phyloP scores from a whole-genome alignment of 495 filamentous ascomycete genomes.

The Xylona heveae region DNA sequence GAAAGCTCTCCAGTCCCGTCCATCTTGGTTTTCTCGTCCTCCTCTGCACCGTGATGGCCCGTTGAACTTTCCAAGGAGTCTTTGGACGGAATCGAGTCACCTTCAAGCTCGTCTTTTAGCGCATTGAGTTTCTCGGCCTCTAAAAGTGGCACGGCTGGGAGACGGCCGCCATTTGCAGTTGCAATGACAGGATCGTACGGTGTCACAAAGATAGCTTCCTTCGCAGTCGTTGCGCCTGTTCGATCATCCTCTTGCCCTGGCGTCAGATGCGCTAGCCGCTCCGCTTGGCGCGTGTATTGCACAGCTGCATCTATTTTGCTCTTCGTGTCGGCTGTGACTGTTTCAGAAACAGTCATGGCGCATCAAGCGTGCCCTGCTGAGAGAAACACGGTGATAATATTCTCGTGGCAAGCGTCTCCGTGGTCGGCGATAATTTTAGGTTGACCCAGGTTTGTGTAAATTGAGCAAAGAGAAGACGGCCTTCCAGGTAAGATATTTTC shows the following conservation, averaged over 20 bases:
- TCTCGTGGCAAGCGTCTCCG: no score
- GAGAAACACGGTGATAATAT: no score
- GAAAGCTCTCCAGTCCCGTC: not conserved
- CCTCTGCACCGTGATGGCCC: slow-evolving; percentile 5
- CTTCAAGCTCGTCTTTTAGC: slow-evolving; percentile 29
- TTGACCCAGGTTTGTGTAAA: no score
- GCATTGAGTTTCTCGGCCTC: slow-evolving; percentile 48
- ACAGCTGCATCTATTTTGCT: no score
- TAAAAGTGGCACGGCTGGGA: slow-evolving; percentile 40
- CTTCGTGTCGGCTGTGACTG: no score
- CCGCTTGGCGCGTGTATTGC: not conserved
- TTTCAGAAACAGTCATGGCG: no score
- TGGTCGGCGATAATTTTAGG: no score
- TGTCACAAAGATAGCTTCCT: slow-evolving; percentile 46
- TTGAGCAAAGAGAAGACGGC: no score
- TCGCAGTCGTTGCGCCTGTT: slow-evolving; percentile 24
- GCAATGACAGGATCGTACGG: slow-evolving; percentile 48
- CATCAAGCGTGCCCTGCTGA: no score
- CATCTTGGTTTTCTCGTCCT: slow-evolving; percentile 5
- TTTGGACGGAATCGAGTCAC: not conserved
- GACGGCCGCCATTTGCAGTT: slow-evolving; percentile 37
- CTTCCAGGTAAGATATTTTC: no score
- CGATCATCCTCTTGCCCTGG: slow-evolving; percentile 12
- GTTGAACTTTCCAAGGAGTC: slow-evolving; percentile 1
- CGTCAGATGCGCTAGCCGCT: slow-evolving; percentile 8